These are phyloP conservation scores for Favolaschia claudopus DNA, from an alignment of 768 basidiomycete species.

Conservation along the genomic window DNA sequence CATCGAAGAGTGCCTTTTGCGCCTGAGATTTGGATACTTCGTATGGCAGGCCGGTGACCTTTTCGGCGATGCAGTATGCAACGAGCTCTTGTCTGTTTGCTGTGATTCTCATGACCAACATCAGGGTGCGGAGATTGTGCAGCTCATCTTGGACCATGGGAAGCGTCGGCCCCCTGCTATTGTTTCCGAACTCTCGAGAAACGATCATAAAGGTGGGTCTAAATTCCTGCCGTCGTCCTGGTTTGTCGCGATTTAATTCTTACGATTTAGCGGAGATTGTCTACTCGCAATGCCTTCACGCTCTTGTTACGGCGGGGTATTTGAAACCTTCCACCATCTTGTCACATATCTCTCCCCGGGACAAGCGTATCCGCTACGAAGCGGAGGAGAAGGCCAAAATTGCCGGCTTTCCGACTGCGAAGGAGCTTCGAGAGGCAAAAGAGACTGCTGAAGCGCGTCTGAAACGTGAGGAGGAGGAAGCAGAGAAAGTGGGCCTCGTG, in stretches of 20 bases:
- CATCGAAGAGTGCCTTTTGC: conserved; percentile 79
- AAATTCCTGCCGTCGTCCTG: not conserved
- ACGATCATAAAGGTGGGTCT: conserved; percentile 66
- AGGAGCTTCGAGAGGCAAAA: conserved; percentile 77
- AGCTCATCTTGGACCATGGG: conserved; percentile 82
- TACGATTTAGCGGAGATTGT: conserved; percentile 39
- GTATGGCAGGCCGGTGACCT: conserved; percentile 75
- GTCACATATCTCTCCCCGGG: conserved; percentile 81
- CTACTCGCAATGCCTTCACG: conserved; percentile 69
- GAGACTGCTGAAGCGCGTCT: conserved; percentile 69
- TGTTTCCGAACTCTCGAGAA: conserved; percentile 54
- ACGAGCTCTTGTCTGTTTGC: not conserved
- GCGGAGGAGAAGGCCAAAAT: conserved; percentile 79
- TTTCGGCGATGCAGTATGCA: conserved; percentile 74
- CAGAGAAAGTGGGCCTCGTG: conserved; percentile 77
- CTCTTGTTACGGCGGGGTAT: conserved; percentile 76
- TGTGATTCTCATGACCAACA: conserved; percentile 5
- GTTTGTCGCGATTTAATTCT: conserved; percentile 26
- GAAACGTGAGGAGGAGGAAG: conserved; percentile 75
- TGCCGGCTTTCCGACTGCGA: conserved; percentile 79
- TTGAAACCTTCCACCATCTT: conserved; percentile 81
- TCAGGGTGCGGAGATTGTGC: conserved; percentile 84
- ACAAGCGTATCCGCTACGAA: conserved; percentile 84
- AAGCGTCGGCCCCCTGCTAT: conserved; percentile 84
- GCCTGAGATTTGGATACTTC: conserved; percentile 85